A percentile compares a stretch with the other conserved stretches of the same genome.
These are phyloP conservation scores for Eustoma russellianum DNA, from an alignment of 257 asterid genomes.

Conservation along the genomic window DNA sequence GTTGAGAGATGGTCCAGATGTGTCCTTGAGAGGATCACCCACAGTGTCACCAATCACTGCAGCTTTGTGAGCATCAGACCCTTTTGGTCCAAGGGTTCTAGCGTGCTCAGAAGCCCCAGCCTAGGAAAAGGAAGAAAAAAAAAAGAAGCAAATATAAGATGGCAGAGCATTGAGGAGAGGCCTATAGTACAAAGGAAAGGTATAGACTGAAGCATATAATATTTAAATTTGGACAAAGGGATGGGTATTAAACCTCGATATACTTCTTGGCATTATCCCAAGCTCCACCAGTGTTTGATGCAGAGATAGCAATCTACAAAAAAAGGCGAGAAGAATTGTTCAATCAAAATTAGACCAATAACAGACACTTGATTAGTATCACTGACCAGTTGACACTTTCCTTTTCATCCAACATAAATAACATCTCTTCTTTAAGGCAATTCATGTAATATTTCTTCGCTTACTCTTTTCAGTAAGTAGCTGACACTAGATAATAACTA, in stretches of 20 bases:
- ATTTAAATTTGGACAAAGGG: neutral
- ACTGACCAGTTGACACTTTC: no score
- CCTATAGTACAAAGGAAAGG: no score
- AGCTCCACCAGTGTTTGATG: constrained; percentile 20
- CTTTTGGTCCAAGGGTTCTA: constrained; percentile 39
- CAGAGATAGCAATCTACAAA: constrained; percentile 19
- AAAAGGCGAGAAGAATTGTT: neutral
- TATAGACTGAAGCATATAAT: neutral
- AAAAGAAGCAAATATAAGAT: neutral
- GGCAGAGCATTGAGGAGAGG: neutral
- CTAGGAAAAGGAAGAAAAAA: constrained; percentile 6
- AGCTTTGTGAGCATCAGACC: constrained; percentile 54
- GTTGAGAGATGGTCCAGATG: constrained; percentile 53
- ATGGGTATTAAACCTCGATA: constrained; percentile 11
- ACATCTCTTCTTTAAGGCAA: no score
- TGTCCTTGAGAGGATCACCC: constrained; percentile 56
- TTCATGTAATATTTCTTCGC: no score
- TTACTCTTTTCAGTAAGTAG: no score
- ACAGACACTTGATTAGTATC: no score
- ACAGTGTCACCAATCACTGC: constrained; percentile 58
- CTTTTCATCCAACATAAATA: no score
- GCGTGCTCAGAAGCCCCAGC: constrained; percentile 59
- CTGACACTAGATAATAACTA: no score
- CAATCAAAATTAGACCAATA: no score
- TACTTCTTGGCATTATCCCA: constrained; percentile 25